Evolutionary conservation across 2,329 filamentous ascomycete species (phyloP), one percentile per base, ranked within the genome.

Genomic region (Penicillium sp.): DNA sequence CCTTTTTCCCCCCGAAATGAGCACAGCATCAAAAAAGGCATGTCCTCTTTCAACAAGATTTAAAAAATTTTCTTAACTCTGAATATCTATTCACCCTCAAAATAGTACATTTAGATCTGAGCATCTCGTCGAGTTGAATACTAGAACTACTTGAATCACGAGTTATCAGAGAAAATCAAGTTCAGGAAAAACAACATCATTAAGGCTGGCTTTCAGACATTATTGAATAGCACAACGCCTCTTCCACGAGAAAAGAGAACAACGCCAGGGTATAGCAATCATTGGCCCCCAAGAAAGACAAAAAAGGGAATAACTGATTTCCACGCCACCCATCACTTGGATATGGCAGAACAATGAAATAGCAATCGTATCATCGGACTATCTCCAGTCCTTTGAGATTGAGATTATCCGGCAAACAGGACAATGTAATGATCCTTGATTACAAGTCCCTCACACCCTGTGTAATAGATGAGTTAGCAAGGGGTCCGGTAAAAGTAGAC

Each of bases 1-100:
- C 46, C 50, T 53, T 55, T 57, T 61, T 52, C 56, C 43, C 40
- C 34, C 29, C 35, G 47, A 58, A 59, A 61, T 37, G 54, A 63
- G 58, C 57, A 57, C 48, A 55, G 48, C 56, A 58, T 53, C 53
- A 29, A 47, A 55, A 28, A 55, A 58, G 56, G 45, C 47, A 57
- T 49, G 57, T 55, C 31, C 53, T 58, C 52, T 57, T 58, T 58
- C 53, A 56, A 57, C 40, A 53, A 53, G 50, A 47, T 53, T 40
- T 53, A 51, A 53, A 28, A 13, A 31, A 42, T 35, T 29, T 39
- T 48, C 17, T 19, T 19, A 19, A 22, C 21, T 12, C 13, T 40
- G 26, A 34, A 39, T 31, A 47, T n/a, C 33, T 35, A 49, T 21
- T 35, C 13, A 28, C 22, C 19, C 26, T 39, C n/a, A 22, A 40